A percentile compares a stretch with the other conserved stretches of the same genome.
Conservation (phyloP, 2,329 filamentous ascomycete genomes). For the Podosphaera xanthii region DNA sequence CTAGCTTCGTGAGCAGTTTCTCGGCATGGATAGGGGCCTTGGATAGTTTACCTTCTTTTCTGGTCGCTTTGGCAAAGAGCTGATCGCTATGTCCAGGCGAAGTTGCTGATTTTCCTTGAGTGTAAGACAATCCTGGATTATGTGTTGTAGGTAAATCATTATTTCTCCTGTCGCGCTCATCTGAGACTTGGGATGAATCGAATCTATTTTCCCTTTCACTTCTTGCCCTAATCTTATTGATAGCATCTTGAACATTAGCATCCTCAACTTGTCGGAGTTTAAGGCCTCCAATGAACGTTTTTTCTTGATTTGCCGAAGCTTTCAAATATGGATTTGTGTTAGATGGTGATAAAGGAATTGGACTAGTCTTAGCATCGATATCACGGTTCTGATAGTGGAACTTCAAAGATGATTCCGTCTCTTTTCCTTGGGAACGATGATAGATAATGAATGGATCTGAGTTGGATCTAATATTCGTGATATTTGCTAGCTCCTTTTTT, state of each 20-base stretch:
- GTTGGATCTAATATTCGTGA: conserved; percentile 1
- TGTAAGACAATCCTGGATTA: too few species aligned
- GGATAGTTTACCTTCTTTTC: too few species aligned
- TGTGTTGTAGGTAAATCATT: too few species aligned
- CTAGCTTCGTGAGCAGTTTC: too few species aligned
- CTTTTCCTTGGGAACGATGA: not conserved
- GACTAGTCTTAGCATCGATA: not conserved
- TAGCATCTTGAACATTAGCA: conserved; percentile 6
- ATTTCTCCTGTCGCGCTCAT: too few species aligned
- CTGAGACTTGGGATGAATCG: too few species aligned
- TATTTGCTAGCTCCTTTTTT: conserved; percentile 1
- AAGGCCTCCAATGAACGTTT: conserved; percentile 14
- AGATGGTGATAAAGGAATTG: conserved; percentile 5
- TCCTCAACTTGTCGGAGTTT: conserved; percentile 13
- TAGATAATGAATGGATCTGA: not conserved
- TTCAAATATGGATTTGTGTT: not conserved
- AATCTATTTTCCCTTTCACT: too few species aligned
- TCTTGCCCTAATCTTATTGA: conserved; percentile 1
- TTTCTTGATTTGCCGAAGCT: not conserved
- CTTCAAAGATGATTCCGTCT: conserved; percentile 7
- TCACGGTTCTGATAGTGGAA: conserved; percentile 1
- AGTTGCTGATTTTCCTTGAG: not conserved
- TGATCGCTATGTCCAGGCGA: conserved; percentile 7
- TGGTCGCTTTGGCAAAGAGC: not conserved
- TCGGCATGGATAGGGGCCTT: too few species aligned